Evolutionary conservation across 768 basidiomycete species (phyloP).

Genomic region (Suillus clintonianus): DNA sequence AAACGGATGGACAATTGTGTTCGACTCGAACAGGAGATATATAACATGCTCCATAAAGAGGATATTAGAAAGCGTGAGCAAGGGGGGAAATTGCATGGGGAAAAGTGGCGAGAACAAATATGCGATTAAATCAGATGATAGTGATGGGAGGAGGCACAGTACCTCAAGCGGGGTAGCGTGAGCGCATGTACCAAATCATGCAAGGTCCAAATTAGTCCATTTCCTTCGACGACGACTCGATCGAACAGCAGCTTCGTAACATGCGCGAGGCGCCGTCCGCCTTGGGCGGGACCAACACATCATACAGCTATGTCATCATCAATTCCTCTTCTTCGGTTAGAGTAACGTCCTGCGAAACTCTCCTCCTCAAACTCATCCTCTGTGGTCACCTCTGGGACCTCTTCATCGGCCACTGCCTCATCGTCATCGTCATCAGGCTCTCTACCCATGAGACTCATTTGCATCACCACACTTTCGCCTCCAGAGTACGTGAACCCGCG

Average conservation of each 20-base stretch:
- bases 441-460: conserved; percentile 42
- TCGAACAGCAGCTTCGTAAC: neutral
- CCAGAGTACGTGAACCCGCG: conserved; percentile 90
- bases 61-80: neutral
- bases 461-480: conserved; percentile 61
- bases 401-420: conserved; percentile 52
- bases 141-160: conserved; percentile 3
- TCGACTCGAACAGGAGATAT: conserved; percentile 1
- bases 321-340: conserved; percentile 52
- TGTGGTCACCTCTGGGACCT: conserved; percentile 50
- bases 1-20: neutral
- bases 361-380: conserved; percentile 80
- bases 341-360: conserved; percentile 70
- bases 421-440: conserved; percentile 38
- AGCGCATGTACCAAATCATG: conserved; percentile 12
- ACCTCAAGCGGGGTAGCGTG: neutral
- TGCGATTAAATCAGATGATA: conserved; percentile 7
- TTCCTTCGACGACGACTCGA: neutral
- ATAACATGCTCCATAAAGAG: conserved; percentile 3
- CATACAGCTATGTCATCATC: conserved; percentile 36
- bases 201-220: conserved; percentile 25
- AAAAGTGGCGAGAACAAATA: conserved; percentile 5
- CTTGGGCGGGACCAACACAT: conserved; percentile 9
- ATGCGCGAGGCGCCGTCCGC: neutral
- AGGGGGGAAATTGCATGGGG: conserved; percentile 9